phyloP scores from a whole-genome alignment of 306 rosid genomes.

The Adenanthera pavonina region DNA sequence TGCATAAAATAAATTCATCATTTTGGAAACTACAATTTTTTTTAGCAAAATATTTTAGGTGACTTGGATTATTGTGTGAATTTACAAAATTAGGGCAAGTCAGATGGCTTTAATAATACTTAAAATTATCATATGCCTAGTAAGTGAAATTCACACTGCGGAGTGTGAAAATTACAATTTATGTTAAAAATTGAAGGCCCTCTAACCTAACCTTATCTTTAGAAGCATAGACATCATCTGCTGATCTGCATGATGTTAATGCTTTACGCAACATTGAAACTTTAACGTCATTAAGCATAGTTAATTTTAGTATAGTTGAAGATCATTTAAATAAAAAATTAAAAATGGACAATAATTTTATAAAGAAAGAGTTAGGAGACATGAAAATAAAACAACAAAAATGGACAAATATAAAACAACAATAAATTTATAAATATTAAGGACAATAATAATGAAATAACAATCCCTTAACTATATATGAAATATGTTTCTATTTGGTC shows the following conservation, averaged over 20 bases:
- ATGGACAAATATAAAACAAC: not conserved
- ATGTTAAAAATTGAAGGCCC: not conserved
- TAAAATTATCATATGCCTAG: too few species aligned
- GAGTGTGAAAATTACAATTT: not conserved
- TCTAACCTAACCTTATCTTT: not conserved
- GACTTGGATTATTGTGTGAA: too few species aligned
- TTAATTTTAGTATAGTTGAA: too few species aligned
- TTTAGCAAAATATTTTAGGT: too few species aligned
- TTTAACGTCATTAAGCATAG: not conserved
- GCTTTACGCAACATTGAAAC: not conserved
- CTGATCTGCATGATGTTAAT: not conserved
- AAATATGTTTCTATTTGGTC: too few species aligned
- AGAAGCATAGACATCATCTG: not conserved
- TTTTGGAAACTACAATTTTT: not conserved
- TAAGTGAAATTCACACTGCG: too few species aligned
- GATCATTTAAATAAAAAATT: too few species aligned
- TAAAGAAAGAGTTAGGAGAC: too few species aligned
- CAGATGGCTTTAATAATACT: too few species aligned
- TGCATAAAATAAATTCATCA: not conserved
- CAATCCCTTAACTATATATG: too few species aligned
- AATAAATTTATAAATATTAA: not conserved
- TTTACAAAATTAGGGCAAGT: too few species aligned
- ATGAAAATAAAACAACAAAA: not conserved
- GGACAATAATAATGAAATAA: not conserved
- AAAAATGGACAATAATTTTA: too few species aligned